Evolutionary conservation across 371 early-diverging fungal genomes (phyloP).

Genomic region (Mucor ambiguus): DNA sequence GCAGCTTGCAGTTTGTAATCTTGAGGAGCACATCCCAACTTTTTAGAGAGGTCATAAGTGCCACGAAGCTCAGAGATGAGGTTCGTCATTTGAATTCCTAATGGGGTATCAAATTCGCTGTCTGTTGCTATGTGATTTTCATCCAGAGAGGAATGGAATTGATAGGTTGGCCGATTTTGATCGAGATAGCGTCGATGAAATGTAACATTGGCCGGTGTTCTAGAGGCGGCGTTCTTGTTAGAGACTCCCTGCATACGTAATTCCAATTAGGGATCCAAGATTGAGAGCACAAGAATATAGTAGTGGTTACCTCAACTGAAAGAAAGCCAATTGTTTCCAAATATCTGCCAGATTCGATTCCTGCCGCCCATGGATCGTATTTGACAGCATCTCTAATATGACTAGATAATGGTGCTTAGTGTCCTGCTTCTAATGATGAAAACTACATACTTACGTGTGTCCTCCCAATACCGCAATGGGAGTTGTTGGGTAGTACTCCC

Average conservation of each 20-base stretch:
- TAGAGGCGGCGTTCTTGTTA: constrained; percentile 2
- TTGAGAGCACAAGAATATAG: not conserved
- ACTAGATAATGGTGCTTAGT: constrained; percentile 3
- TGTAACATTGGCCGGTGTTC: constrained; percentile 36
- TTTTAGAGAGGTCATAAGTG: constrained; percentile 33
- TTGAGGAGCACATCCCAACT: constrained; percentile 57
- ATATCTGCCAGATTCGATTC: constrained; percentile 60
- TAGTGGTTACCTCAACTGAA: constrained; percentile 44
- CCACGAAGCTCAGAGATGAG: constrained; percentile 43
- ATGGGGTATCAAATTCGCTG: constrained; percentile 43
- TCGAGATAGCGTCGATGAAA: constrained; percentile 64
- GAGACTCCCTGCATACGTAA: constrained; percentile 22
- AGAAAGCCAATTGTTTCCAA: constrained; percentile 64
- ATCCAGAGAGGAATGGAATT: constrained; percentile 46
- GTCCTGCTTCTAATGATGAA: not conserved
- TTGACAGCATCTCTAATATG: constrained; percentile 60
- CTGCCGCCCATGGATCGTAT: constrained; percentile 57
- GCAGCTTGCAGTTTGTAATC: constrained; percentile 52
- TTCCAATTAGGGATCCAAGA: not conserved
- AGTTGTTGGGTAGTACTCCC: constrained; percentile 48
- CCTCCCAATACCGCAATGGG: constrained; percentile 65
- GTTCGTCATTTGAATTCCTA: constrained; percentile 48
- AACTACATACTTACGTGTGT: constrained; percentile 34
- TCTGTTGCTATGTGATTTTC: not conserved
- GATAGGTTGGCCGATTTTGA: constrained; percentile 59